Evolutionary conservation across 176 grass and related monocot genomes (phyloP), one percentile per base, ranked within the genome.

Genomic region (Hsuehochloa calcarea): DNA sequence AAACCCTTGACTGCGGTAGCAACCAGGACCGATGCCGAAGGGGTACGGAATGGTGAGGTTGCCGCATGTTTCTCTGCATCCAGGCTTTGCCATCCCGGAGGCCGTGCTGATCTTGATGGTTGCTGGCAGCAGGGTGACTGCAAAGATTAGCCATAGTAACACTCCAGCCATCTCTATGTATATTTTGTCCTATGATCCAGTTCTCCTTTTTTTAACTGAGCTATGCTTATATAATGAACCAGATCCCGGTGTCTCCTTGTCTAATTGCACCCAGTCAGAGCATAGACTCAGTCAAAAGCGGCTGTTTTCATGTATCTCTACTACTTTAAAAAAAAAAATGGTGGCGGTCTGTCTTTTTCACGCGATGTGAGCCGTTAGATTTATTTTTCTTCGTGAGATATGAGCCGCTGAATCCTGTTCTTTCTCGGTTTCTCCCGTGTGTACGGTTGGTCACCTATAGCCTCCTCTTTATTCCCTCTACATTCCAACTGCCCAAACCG

Each of bases 1-100:
- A 0, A 89, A 89, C 4, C 82, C 87, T 50, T 13, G 14, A 20
- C 54, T 0, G 20, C 0, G 22, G 40, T 75, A 89, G 75, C 87
- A 88, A 35, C 58, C 87, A 7, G 39, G 8, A 58, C 87, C 67
- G 66, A 88, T 84, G 75, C 87, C 81, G 6, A 88, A 88, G 67
- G 87, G 87, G 55, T 88, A 88, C 15, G 81, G 65, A 34, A 79
- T 84, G 23, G 45, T 79, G 45, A 84, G 74, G 46, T 79, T 12
- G 38, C 75, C 75, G 2, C 87, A 78, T 66, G 67, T 73, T 59
- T 84, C 81, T 73, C 6, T 54, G 75, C 87, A 88, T 3, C 81
- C 81, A 38, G 74, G 87, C 37, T 37, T 88, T 1, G 74, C 66
- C 67, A 79, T 88, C 56, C 58, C 58, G 8, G 59, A 79, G 0